Evolutionary conservation across 208 protist species (phyloP).

Genomic region (Hexamita inflata): DNA sequence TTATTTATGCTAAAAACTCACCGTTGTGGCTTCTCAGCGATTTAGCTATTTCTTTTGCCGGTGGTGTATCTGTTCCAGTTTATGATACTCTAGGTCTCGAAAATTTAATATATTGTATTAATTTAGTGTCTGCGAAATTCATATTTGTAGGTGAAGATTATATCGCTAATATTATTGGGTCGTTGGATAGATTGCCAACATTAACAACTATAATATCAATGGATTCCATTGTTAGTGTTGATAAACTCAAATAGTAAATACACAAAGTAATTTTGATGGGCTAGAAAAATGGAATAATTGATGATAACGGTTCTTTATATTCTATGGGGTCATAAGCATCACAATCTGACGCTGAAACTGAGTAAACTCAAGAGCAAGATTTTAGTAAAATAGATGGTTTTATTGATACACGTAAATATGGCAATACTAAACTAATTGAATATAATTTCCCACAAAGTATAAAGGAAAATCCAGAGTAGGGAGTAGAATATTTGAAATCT

Average conservation of each 20-base stretch:
- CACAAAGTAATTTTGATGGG: too few species aligned
- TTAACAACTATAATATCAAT: not conserved
- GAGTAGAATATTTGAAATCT: too few species aligned
- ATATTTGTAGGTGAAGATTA: not conserved
- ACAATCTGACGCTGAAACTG: too few species aligned
- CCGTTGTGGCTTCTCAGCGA: conserved; percentile 16
- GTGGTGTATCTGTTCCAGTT: not conserved
- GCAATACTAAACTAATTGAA: too few species aligned
- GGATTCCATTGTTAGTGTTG: not conserved
- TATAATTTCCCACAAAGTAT: too few species aligned
- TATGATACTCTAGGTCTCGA: conserved; percentile 6
- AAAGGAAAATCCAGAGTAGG: too few species aligned
- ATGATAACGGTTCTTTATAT: not conserved
- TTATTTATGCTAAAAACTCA: conserved; percentile 8
- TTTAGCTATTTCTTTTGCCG: not conserved
- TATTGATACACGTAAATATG: too few species aligned
- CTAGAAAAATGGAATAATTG: not conserved
- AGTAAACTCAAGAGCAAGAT: too few species aligned
- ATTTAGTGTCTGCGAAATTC: not conserved
- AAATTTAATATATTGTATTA: not conserved
- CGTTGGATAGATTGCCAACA: not conserved
- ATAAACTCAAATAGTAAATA: not conserved
- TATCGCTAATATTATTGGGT: not conserved
- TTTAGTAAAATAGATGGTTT: not conserved
- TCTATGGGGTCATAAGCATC: not conserved